Percentiles rank a stretch among this genome's conserved stretches.
phyloP scores from a whole-genome alignment of 2,329 filamentous ascomycete species.

The Penicillium thymicola region DNA sequence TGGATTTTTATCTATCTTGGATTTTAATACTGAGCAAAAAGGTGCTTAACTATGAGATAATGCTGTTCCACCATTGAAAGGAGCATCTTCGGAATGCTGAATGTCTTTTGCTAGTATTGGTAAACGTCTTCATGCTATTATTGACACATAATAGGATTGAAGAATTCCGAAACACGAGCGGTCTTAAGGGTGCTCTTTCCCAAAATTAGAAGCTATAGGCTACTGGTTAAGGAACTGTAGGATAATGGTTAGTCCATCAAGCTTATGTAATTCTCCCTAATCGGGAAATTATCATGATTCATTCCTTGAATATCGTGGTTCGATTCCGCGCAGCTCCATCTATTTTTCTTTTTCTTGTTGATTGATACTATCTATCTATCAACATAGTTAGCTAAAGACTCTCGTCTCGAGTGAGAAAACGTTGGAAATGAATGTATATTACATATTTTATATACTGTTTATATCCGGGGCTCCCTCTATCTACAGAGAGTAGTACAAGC shows the following conservation, averaged over 20 bases:
- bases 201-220: slow-evolving; percentile 1
- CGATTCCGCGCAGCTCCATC: slow-evolving; percentile 7
- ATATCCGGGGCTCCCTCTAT: neutral
- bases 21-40: neutral
- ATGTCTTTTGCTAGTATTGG: neutral
- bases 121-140: neutral
- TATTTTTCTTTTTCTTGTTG: neutral
- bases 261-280: slow-evolving; percentile 5
- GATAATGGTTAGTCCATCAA: slow-evolving; percentile 10
- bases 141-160: too few species aligned
- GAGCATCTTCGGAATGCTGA: neutral
- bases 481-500: neutral
- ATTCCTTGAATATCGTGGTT: slow-evolving; percentile 10
- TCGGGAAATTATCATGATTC: slow-evolving; percentile 3
- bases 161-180: neutral
- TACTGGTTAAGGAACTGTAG: slow-evolving; percentile 5
- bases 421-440: too few species aligned
- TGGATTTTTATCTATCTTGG: neutral
- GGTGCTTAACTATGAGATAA: neutral
- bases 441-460: too few species aligned
- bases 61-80: neutral
- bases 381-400: neutral
- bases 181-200: neutral
- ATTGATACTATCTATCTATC: too few species aligned
- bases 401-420: neutral